A percentile compares a stretch with the other conserved stretches of the same genome.
Evolutionary conservation across 1,284 basidiomycete species (phyloP).

Genomic region (Neolentinus lepideus): DNA sequence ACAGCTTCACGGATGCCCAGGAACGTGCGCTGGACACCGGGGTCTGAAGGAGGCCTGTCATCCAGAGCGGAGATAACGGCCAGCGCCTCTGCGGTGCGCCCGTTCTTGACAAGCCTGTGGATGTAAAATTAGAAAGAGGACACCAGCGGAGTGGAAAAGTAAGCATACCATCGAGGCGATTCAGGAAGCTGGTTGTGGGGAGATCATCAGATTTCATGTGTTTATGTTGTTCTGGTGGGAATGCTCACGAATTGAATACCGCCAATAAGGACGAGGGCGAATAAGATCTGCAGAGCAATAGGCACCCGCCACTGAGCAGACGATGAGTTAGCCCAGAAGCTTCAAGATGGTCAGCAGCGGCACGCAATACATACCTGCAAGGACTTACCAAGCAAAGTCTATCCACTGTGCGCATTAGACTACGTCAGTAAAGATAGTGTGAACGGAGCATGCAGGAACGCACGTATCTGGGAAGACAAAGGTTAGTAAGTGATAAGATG

Average conservation of each 20-base stretch:
- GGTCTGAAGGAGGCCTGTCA: conserved; percentile 43
- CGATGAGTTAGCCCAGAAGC: conserved; percentile 42
- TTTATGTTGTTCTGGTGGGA: no score
- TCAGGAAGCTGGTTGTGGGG: conserved; percentile 45
- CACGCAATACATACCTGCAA: not conserved
- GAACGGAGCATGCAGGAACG: conserved; percentile 36
- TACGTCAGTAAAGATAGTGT: conserved; percentile 15
- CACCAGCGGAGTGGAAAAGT: not conserved
- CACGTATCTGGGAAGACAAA: conserved; percentile 35
- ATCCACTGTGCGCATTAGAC: conserved; percentile 36
- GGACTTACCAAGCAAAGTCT: conserved; percentile 48
- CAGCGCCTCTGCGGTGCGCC: conserved; percentile 52
- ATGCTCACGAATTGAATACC: conserved; percentile 46
- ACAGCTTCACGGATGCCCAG: conserved; percentile 49
- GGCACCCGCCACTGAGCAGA: conserved; percentile 68
- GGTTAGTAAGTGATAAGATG: not conserved
- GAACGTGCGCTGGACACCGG: conserved; percentile 45
- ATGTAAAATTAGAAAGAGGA: not conserved
- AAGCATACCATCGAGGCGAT: conserved; percentile 57
- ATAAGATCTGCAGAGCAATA: conserved; percentile 57
- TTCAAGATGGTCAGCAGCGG: conserved; percentile 13
- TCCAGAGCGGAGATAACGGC: conserved; percentile 60
- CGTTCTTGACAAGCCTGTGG: conserved; percentile 49
- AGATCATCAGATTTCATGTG: no score
- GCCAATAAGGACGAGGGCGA: conserved; percentile 54